Evolutionary conservation across 352 stramenopile genomes (phyloP).

Genomic region (Phytopythium cucurbitacearum): DNA sequence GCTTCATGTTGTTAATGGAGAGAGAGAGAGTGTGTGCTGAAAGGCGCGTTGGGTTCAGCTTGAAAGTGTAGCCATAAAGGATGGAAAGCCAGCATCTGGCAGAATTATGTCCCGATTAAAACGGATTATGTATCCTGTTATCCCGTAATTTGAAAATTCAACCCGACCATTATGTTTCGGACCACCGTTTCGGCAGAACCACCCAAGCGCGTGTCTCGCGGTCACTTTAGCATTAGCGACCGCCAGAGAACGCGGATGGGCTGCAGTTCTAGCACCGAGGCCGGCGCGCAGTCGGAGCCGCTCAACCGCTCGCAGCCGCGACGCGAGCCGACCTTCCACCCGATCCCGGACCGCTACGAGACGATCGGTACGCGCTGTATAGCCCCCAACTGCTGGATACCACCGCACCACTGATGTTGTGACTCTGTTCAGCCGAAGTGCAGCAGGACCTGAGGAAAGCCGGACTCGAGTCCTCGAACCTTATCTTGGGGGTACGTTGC

Average conservation of each 20-base stretch:
- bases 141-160: too few relatives aligned
- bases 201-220: too few relatives aligned
- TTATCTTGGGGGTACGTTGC: constrained; percentile 41
- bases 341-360: constrained; percentile 53
- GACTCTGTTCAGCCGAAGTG: constrained; percentile 26
- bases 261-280: not conserved
- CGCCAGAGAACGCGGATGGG: not conserved
- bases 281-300: not conserved
- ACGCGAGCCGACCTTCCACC: constrained; percentile 18
- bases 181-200: too few relatives aligned
- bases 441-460: constrained; percentile 26
- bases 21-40: too few relatives aligned
- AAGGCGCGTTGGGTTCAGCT: too few relatives aligned
- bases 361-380: constrained; percentile 27
- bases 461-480: constrained; percentile 42
- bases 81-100: too few relatives aligned
- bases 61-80: too few relatives aligned
- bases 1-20: too few relatives aligned
- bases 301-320: not conserved
- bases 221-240: too few relatives aligned
- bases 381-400: not conserved
- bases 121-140: too few relatives aligned
- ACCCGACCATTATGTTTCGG: too few relatives aligned
- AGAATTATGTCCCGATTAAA: too few relatives aligned
- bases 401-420: not conserved